Percentiles rank a stretch among this genome's conserved stretches.
Evolutionary conservation across 371 early-diverging fungal species (phyloP).

Genomic region (Lichtheimia ramosa): DNA sequence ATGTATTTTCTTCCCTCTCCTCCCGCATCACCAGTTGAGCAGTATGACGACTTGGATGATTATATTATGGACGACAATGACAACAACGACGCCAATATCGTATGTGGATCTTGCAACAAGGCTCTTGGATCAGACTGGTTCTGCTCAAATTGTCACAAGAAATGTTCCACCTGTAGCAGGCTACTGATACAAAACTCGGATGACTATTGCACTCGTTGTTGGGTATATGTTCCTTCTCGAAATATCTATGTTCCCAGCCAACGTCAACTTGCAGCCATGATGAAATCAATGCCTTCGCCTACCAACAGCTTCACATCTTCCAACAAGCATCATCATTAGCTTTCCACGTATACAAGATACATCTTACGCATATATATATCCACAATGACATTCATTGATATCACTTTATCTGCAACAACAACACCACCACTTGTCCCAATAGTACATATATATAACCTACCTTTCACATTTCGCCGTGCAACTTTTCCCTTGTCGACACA

Average conservation of each 20-base stretch:
- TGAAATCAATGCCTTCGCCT: background rate
- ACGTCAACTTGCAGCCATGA: constrained; percentile 2
- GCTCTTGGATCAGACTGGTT: constrained; percentile 45
- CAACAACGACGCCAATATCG: constrained; percentile 13
- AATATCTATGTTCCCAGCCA: constrained; percentile 10
- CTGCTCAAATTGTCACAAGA: constrained; percentile 45
- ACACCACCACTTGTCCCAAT: no score
- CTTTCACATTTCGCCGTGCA: no score
- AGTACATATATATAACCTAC: no score
- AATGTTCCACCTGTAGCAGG: constrained; percentile 43
- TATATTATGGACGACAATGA: background rate
- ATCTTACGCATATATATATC: no score
- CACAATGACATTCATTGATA: no score
- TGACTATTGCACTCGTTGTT: constrained; percentile 45
- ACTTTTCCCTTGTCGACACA: no score
- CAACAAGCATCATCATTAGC: background rate
- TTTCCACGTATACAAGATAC: no score
- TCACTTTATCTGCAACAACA: no score
- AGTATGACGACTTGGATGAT: constrained; percentile 13
- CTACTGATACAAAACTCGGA: constrained; percentile 27
- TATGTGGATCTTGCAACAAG: constrained; percentile 48
- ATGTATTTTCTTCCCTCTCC: constrained; percentile 43
- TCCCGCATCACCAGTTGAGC: constrained; percentile 23
- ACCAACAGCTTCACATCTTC: background rate
- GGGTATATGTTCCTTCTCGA: constrained; percentile 29